A percentile compares a stretch with the other conserved stretches of the same genome.
Conservation (phyloP, 202 grass and related monocot species). For the Setaria viridis region DNA sequence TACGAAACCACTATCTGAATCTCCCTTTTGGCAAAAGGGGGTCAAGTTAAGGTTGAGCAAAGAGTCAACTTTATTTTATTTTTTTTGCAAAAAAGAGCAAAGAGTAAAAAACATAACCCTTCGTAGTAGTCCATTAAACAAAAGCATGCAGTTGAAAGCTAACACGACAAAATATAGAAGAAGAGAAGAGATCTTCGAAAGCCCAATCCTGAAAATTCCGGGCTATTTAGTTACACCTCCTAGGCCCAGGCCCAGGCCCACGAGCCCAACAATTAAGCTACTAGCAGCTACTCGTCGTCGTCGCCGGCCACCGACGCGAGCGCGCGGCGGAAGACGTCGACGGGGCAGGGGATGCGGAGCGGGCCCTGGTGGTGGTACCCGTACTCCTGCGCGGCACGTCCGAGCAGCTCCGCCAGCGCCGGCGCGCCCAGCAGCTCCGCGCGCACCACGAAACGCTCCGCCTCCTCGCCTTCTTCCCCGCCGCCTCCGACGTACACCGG, state of each 20-base stretch:
- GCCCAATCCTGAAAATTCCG: not conserved
- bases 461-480: constrained; percentile 33
- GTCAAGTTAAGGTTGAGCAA: too few relatives aligned
- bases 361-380: constrained; percentile 68
- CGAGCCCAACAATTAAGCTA: not conserved
- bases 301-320: constrained; percentile 43
- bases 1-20: too few relatives aligned
- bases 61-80: too few relatives aligned
- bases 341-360: constrained; percentile 64
- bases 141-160: not conserved
- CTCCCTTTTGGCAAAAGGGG: too few relatives aligned
- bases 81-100: too few relatives aligned
- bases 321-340: constrained; percentile 56
- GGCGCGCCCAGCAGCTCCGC: constrained; percentile 65
- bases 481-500: constrained; percentile 61
- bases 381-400: constrained; percentile 66
- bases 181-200: not conserved
- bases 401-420: constrained; percentile 60
- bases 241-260: constrained; percentile 5
- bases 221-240: not conserved
- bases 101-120: not conserved
- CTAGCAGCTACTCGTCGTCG: constrained; percentile 7
- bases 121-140: not conserved
- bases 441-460: constrained; percentile 68
- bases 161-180: not conserved